phyloP scores from a whole-genome alignment of 495 filamentous ascomycete genomes.

The Penicillium nucicola region DNA sequence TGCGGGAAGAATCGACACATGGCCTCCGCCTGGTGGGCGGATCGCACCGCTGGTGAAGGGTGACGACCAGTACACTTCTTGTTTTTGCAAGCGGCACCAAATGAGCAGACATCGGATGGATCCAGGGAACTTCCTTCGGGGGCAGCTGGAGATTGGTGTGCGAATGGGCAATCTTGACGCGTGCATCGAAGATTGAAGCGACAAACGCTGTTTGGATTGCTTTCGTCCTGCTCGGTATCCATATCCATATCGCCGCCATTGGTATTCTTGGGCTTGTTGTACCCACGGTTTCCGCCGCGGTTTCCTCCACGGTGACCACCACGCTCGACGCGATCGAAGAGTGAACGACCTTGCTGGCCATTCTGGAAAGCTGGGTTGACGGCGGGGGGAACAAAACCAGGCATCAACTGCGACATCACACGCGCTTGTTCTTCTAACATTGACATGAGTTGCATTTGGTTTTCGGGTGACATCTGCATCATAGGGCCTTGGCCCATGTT shows the following conservation, averaged over 20 bases:
- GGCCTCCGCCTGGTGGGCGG: constrained; percentile 72
- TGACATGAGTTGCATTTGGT: constrained; percentile 75
- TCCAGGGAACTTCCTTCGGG: constrained; percentile 79
- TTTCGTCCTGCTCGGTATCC: constrained; percentile 52
- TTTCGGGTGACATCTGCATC: constrained; percentile 61
- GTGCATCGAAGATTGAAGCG: constrained; percentile 85
- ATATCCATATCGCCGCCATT: constrained; percentile 38
- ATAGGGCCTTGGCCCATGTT: constrained; percentile 34
- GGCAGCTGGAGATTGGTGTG: constrained; percentile 90
- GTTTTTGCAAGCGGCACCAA: constrained; percentile 90
- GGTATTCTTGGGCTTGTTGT: constrained; percentile 21
- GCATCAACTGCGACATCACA: constrained; percentile 71
- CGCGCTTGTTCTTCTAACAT: constrained; percentile 88
- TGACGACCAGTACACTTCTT: constrained; percentile 88
- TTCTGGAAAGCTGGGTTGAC: constrained; percentile 54
- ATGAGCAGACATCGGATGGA: constrained; percentile 74
- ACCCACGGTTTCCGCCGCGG: constrained; percentile 33
- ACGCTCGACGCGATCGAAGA: constrained; percentile 74
- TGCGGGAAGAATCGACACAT: constrained; percentile 95
- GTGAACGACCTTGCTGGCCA: constrained; percentile 55
- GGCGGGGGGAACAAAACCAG: constrained; percentile 44
- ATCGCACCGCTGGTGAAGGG: constrained; percentile 81
- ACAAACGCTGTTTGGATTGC: constrained; percentile 55
- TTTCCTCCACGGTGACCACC: constrained; percentile 29
- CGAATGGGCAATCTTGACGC: constrained; percentile 85